phyloP scores from a whole-genome alignment of 2,329 filamentous ascomycete genomes.

The Penicillium sp. region DNA sequence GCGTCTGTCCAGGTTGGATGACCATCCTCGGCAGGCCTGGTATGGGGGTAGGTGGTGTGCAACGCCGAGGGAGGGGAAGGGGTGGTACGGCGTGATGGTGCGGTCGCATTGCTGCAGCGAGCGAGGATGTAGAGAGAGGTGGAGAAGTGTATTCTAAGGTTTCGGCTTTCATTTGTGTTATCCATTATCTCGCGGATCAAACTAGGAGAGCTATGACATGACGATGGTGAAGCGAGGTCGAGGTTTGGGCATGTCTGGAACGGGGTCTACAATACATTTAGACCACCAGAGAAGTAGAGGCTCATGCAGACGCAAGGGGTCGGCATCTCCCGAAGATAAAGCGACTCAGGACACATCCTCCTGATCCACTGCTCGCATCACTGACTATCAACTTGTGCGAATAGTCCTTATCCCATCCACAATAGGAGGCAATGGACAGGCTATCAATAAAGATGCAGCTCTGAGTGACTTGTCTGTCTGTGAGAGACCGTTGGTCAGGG shows the following conservation, averaged over 20 bases:
- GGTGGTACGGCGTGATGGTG: slow-evolving; percentile 23
- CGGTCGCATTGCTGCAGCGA: slow-evolving; percentile 25
- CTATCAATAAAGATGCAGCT: not conserved
- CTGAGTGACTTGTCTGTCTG: not conserved
- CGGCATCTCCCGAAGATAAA: slow-evolving; percentile 1
- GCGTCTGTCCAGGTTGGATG: slow-evolving; percentile 29
- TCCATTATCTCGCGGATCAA: not conserved
- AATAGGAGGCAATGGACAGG: not conserved
- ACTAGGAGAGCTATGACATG: not conserved
- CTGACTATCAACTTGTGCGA: not conserved
- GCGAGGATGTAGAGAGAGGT: slow-evolving; percentile 5
- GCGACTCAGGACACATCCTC: not conserved
- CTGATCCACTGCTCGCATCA: not conserved
- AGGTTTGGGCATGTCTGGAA: not conserved
- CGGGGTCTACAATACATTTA: not conserved
- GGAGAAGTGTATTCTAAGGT: slow-evolving; percentile 2
- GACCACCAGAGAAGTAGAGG: not conserved
- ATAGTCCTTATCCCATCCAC: not conserved
- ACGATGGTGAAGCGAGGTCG: not conserved
- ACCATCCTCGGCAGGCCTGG: slow-evolving; percentile 31
- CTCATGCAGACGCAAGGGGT: not conserved
- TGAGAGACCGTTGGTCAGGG: slow-evolving; percentile 3
- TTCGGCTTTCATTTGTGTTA: not conserved
- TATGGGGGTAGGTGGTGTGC: slow-evolving; percentile 23
- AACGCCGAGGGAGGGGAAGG: slow-evolving; percentile 19